These are phyloP conservation scores for Coniella vitis DNA, from an alignment of 2,329 filamentous ascomycete species.

Conservation along the genomic window DNA sequence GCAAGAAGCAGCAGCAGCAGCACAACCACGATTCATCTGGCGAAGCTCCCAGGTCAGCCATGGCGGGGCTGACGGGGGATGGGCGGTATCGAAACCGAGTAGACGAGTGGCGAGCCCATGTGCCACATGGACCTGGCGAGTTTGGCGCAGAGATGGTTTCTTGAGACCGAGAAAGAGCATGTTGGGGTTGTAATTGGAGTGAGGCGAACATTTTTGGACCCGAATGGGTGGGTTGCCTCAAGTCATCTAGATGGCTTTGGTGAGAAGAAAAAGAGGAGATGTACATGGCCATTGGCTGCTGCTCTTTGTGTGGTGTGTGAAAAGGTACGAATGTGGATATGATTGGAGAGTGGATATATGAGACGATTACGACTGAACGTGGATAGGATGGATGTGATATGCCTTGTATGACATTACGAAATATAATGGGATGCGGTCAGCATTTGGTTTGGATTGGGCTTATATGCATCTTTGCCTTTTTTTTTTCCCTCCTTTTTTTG, in stretches of 20 bases:
- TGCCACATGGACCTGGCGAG: constrained; percentile 36
- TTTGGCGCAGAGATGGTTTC: constrained; percentile 8
- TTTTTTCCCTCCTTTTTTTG: not conserved
- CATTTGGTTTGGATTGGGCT: not conserved
- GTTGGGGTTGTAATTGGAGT: too few species aligned
- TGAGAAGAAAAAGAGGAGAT: too few species aligned
- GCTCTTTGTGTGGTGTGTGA: too few species aligned
- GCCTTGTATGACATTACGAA: not conserved
- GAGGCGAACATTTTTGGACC: too few species aligned
- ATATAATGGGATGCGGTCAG: not conserved
- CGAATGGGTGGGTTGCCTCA: too few species aligned
- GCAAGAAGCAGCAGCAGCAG: constrained; percentile 8
- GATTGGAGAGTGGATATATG: not conserved
- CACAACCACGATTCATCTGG: constrained; percentile 20
- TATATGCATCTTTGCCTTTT: not conserved
- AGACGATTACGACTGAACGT: not conserved
- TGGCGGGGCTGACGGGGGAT: constrained; percentile 41
- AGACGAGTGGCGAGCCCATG: constrained; percentile 41
- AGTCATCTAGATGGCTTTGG: too few species aligned
- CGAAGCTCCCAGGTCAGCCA: constrained; percentile 28
- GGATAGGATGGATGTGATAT: not conserved
- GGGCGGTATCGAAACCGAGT: constrained; percentile 42
- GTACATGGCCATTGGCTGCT: too few species aligned
- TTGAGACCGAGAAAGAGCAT: not conserved
- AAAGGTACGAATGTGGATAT: not conserved